These are phyloP conservation scores for Brassica nigra DNA, from an alignment of 345 rosid genomes.

Conservation along the genomic window DNA sequence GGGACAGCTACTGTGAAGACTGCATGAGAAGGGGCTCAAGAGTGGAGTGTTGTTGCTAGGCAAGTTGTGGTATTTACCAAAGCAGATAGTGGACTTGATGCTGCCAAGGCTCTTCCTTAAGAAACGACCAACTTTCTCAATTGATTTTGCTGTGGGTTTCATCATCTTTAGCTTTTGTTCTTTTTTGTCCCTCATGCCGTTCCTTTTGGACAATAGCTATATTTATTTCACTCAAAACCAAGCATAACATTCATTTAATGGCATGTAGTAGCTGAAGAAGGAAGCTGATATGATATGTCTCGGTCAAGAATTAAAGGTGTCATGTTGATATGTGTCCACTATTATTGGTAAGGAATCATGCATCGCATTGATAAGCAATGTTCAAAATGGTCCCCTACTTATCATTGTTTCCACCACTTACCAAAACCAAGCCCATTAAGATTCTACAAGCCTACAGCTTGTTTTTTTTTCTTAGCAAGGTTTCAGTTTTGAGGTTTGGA, in stretches of 20 bases:
- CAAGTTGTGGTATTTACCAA: constrained; percentile 49
- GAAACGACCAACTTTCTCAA: constrained; percentile 56
- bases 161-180: constrained; percentile 11
- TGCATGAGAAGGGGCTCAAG: constrained; percentile 48
- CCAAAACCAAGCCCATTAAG: background rate
- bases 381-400: constrained; percentile 41
- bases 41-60: constrained; percentile 47
- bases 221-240: constrained; percentile 27
- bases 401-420: constrained; percentile 12
- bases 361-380: constrained; percentile 36
- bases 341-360: constrained; percentile 35
- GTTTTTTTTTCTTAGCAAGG: constrained; percentile 44
- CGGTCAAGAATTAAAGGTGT: constrained; percentile 35
- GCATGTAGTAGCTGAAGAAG: constrained; percentile 35
- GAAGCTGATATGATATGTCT: constrained; percentile 8
- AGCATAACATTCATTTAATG: constrained; percentile 33
- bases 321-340: constrained; percentile 26
- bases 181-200: constrained; percentile 9
- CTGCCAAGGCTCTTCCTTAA: constrained; percentile 51
- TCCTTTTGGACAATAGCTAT: constrained; percentile 4
- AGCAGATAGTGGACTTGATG: constrained; percentile 55
- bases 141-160: constrained; percentile 50
- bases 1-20: constrained; percentile 19
- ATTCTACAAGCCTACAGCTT: constrained; percentile 51
- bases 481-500: background rate